Conservation (phyloP, 2,329 filamentous ascomycete species). For the Penicillium sp. region DNA sequence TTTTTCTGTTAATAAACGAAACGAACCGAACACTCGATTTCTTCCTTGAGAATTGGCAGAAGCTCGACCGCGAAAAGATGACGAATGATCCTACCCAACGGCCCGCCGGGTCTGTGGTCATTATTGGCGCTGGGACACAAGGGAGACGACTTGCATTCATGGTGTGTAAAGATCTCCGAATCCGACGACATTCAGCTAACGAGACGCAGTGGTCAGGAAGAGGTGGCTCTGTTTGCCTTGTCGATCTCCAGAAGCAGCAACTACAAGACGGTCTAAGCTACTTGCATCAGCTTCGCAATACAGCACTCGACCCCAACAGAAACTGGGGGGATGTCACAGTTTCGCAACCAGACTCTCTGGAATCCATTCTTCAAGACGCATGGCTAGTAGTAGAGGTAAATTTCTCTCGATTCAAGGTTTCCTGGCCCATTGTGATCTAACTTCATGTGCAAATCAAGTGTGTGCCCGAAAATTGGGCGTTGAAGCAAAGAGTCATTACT, state of each 20-base stretch:
- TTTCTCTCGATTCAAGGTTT: not conserved
- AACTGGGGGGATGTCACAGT: conserved; percentile 33
- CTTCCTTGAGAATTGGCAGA: not conserved
- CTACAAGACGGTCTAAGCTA: conserved; percentile 33
- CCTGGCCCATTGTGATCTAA: not conserved
- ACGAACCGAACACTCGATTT: not conserved
- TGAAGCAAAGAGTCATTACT: conserved; percentile 48
- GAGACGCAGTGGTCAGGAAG: conserved; percentile 38
- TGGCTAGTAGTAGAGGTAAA: conserved; percentile 45
- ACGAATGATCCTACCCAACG: not conserved
- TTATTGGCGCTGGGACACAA: conserved; percentile 41
- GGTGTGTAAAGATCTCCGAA: conserved; percentile 29
- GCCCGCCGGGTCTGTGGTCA: conserved; percentile 11
- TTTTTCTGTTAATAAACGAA: not conserved
- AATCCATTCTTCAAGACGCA: conserved; percentile 30
- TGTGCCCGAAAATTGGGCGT: conserved; percentile 48
- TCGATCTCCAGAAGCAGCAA: conserved; percentile 37
- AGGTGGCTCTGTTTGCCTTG: conserved; percentile 37
- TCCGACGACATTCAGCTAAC: not conserved
- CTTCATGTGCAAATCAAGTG: conserved; percentile 38
- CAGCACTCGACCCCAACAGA: conserved; percentile 8
- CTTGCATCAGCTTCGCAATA: conserved; percentile 33
- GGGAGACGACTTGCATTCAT: conserved; percentile 44
- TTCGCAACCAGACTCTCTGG: conserved; percentile 26
- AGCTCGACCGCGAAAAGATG: not conserved